phyloP scores from a whole-genome alignment of 345 rosid genomes.

The Psidium guajava region DNA sequence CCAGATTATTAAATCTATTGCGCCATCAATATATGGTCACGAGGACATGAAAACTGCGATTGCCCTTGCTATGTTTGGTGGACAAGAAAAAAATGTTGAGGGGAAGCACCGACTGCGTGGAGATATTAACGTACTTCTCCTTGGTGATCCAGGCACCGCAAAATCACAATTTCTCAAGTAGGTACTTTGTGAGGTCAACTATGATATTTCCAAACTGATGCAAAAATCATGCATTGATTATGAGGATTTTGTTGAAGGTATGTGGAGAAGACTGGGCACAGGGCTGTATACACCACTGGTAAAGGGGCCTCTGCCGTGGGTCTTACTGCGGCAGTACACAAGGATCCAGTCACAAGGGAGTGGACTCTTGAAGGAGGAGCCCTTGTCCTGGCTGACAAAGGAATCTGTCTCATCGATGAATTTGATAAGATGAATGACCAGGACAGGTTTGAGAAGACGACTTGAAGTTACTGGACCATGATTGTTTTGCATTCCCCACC shows the following conservation, averaged over 20 bases:
- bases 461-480: neutral
- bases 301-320: constrained; percentile 99
- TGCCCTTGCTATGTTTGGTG: constrained; percentile 96
- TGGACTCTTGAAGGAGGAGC: constrained; percentile 99
- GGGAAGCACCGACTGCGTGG: constrained; percentile 92
- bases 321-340: constrained; percentile 97
- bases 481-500: neutral
- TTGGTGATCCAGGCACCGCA: constrained; percentile 98
- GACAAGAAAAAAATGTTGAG: constrained; percentile 89
- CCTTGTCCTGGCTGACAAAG: constrained; percentile 94
- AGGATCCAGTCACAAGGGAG: constrained; percentile 98
- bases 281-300: constrained; percentile 98
- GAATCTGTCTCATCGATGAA: constrained; percentile 96
- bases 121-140: constrained; percentile 85
- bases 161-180: constrained; percentile 97
- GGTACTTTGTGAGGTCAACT: constrained; percentile 3
- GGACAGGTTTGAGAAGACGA: constrained; percentile 52
- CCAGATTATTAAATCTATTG: constrained; percentile 91
- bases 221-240: neutral
- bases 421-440: constrained; percentile 99
- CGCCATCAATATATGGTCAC: constrained; percentile 98
- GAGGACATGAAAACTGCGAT: constrained; percentile 94
- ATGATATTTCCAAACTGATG: neutral
- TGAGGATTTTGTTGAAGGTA: constrained; percentile 37
- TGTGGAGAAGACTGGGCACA: constrained; percentile 95